Conservation (phyloP, 306 rosid species). For the Trifolium repens region DNA sequence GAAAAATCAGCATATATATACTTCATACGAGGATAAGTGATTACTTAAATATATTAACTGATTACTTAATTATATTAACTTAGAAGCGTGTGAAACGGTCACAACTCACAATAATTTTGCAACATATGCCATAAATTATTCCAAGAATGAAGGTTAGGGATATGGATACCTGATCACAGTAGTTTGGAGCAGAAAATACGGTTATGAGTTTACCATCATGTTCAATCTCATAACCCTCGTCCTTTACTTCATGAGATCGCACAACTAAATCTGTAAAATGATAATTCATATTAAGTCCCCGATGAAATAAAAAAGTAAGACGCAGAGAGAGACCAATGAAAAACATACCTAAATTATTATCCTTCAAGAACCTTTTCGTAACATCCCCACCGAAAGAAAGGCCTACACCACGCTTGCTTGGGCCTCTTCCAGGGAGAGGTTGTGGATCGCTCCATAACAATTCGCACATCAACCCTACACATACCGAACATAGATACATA, state of each 20-base stretch:
- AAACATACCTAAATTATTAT: slow-evolving; percentile 80
- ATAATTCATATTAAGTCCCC: slow-evolving; percentile 33
- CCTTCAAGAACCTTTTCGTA: slow-evolving; percentile 85
- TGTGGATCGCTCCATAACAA: slow-evolving; percentile 99
- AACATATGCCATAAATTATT: neutral
- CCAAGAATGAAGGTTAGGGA: slow-evolving; percentile 3
- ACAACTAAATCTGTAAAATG: slow-evolving; percentile 81
- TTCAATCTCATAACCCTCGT: slow-evolving; percentile 96
- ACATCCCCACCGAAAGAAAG: slow-evolving; percentile 94
- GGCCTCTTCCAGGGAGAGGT: slow-evolving; percentile 92
- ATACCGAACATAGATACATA: slow-evolving; percentile 34
- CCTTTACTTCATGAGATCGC: slow-evolving; percentile 99
- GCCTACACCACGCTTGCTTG: slow-evolving; percentile 99
- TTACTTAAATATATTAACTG: slow-evolving; percentile 11
- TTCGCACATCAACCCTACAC: slow-evolving; percentile 95
- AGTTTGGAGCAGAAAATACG: slow-evolving; percentile 98
- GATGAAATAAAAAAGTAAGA: slow-evolving; percentile 18
- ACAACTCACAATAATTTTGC: neutral
- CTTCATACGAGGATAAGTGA: slow-evolving; percentile 9
- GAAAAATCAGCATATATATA: slow-evolving; percentile 27
- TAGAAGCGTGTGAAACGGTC: slow-evolving; percentile 21
- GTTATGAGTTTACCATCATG: slow-evolving; percentile 98
- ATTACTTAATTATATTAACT: slow-evolving; percentile 10
- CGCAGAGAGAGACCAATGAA: slow-evolving; percentile 9
- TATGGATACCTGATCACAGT: slow-evolving; percentile 92